Evolutionary conservation across 78 protist genomes (phyloP), one percentile per base, ranked within the genome.

Genomic region (Chrysochromulina parva): DNA sequence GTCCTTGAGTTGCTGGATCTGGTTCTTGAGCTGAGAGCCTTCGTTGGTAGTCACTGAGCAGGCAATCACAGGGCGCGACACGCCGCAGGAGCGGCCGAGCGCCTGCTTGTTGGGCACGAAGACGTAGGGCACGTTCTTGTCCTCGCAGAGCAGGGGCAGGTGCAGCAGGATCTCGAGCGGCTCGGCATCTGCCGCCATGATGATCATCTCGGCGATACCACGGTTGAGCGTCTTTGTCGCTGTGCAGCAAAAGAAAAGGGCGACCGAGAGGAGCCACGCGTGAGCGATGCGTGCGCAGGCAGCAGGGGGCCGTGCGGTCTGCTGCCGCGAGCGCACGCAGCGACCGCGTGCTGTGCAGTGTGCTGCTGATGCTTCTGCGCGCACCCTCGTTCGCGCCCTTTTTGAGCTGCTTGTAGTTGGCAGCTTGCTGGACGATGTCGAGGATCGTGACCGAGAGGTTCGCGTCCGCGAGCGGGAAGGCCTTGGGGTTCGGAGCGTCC

Each of bases 81-180:
- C 82, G 20, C 82, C 99, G 95, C 98, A 96, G 17, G 99, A 98
- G 57, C 99, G 97, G 60, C 99, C 99, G 13, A 99, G 96, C 13
- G 97, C 65, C 22, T 81, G 76, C 96, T 96, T 96, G 54, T 97
- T 94, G 59, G 98, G 97, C 52, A 99, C 99, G 47, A 97, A 98
- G 55, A 98, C 98, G 96, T 98, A 98, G 73, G 99, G 99, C 55
- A 97, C 98, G 94, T 98, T 97, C 97, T 98, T 99, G 96, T 98
- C 99, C 94, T 99, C 99, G 93, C 99, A 98, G 55, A 99, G 96
- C 20, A 98, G 97, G 47, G 99, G 99, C 16, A 99, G 93, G 96
- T 98, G 99, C 28, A 99, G 92, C 19, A 99, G 96, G 60, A 99
- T 99, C 94, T 99, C 99, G 19, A 99, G 91, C 74, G 99, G 99